Base-by-base conservation (phyloP, 768 basidiomycete species). In the Amanita rimosa region DNA sequence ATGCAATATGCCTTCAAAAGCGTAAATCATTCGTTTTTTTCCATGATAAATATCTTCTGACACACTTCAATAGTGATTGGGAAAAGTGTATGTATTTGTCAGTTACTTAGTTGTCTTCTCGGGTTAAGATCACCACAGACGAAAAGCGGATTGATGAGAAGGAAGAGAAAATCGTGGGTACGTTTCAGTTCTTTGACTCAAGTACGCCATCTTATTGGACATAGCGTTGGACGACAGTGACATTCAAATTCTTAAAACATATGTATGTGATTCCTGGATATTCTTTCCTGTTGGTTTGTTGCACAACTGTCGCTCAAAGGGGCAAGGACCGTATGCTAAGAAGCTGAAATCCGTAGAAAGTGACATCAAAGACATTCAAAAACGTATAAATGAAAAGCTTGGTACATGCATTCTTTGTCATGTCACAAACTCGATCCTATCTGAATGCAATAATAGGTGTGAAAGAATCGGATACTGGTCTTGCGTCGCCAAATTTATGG, bases 171-270 rank as follows among this genome's bases (percentile, higher is more conserved):
- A 95, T 97, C 59, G 80, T 86, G 57, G 80, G 87, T 81, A 55
- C 53, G 79, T 69, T 17, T 13, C 49, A 19, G 22, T 27, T 11
- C 47, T 4, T 43, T 2, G 19, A 35, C 50, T 3, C 41, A 24
- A 22, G 29, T 19, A 29, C 9, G 55, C 59, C 22, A 63, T 41
- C 3, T 24, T 24, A 33, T 2, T 45, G 3, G 2, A 3, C 3
- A 21, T 52, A 96, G 95, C 85, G 44, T 81, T 99, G 53, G 96
- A 98, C 61, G 95, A 97, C 58, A 92, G 90, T 55, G 96, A 98
- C 63, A 99, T 99, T 44, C 95, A 98, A 64, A 96, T 99, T 56
- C 79, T 99, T 54, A 96, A 97, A 72, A 99, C 95, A 52, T 98
- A 98, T 66, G 95, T 91, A 65, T 52, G 82, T 57, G 22, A 8